Conservation (phyloP, 306 rosid species). For the Vicia villosa region DNA sequence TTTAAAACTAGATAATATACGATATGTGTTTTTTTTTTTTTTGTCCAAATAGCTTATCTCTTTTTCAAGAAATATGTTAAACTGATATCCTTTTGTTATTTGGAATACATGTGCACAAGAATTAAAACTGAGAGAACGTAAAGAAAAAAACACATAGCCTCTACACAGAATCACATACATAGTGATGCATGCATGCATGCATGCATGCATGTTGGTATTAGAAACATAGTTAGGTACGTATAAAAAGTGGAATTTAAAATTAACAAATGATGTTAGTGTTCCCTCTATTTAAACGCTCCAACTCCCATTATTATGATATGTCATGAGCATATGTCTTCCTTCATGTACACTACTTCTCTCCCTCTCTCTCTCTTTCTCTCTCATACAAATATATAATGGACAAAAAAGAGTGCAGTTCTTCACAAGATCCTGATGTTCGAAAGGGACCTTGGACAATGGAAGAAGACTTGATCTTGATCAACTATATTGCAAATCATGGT, state of each 20-base stretch:
- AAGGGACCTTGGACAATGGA: conserved; percentile 99
- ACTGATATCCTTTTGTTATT: neutral
- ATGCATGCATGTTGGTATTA: conserved; percentile 41
- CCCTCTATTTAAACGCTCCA: conserved; percentile 70
- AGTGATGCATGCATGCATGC: conserved; percentile 33
- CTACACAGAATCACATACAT: conserved; percentile 1
- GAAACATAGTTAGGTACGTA: conserved; percentile 51
- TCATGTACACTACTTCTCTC: neutral
- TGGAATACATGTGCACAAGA: neutral
- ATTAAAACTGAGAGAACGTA: neutral
- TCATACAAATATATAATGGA: conserved; percentile 50
- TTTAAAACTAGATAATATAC: too few species aligned
- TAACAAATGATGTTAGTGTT: conserved; percentile 29
- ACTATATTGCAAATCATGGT: conserved; percentile 94
- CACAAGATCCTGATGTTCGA: conserved; percentile 85
- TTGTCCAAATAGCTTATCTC: too few species aligned
- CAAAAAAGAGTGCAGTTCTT: conserved; percentile 55
- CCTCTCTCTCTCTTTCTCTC: conserved; percentile 1
- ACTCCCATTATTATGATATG: conserved; percentile 48
- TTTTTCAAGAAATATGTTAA: too few species aligned
- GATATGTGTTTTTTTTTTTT: too few species aligned
- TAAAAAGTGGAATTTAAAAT: conserved; percentile 24
- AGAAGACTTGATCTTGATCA: conserved; percentile 89
- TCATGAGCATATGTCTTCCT: conserved; percentile 36
- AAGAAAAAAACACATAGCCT: neutral